These are phyloP conservation scores for Coleophoma cylindrospora DNA, from an alignment of 2,329 filamentous ascomycete genomes.

Conservation along the genomic window DNA sequence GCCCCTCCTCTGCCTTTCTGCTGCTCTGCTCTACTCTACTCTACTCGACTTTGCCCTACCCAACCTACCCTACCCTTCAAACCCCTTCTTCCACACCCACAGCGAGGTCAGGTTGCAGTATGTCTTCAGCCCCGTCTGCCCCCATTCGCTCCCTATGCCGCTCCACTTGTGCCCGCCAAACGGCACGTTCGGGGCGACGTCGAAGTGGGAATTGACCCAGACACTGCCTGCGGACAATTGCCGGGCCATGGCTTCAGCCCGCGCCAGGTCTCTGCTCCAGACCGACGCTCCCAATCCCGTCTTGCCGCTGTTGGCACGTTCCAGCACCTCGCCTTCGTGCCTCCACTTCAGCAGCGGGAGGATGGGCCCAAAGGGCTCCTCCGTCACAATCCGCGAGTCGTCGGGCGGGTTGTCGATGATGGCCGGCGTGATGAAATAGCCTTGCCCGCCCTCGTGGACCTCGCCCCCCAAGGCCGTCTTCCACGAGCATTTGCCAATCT, in stretches of 20 bases:
- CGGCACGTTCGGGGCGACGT: constrained; percentile 35
- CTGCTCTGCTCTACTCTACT: too few relatives aligned
- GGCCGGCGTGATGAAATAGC: constrained; percentile 53
- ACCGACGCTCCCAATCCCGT: constrained; percentile 52
- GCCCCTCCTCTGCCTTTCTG: too few relatives aligned
- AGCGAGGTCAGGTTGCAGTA: constrained; percentile 10
- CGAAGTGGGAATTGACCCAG: constrained; percentile 53
- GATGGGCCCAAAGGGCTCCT: constrained; percentile 61
- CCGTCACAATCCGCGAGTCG: constrained; percentile 46
- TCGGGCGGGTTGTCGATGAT: constrained; percentile 54
- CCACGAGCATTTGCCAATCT: constrained; percentile 47
- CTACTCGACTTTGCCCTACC: too few relatives aligned
- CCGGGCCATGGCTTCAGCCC: constrained; percentile 45
- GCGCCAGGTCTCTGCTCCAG: constrained; percentile 46
- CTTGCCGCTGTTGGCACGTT: constrained; percentile 45
- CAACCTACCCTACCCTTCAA: too few relatives aligned
- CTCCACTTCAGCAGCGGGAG: constrained; percentile 57
- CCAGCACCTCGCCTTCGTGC: constrained; percentile 53
- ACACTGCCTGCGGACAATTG: constrained; percentile 51
- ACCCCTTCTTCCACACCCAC: background rate
- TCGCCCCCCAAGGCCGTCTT: constrained; percentile 38
- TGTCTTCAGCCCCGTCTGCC: constrained; percentile 5
- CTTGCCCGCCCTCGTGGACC: constrained; percentile 16
- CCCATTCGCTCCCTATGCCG: constrained; percentile 20
- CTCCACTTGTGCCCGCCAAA: constrained; percentile 26